These are phyloP conservation scores for Didymella glomerata DNA, from an alignment of 2,329 filamentous ascomycete genomes.

Conservation along the genomic window DNA sequence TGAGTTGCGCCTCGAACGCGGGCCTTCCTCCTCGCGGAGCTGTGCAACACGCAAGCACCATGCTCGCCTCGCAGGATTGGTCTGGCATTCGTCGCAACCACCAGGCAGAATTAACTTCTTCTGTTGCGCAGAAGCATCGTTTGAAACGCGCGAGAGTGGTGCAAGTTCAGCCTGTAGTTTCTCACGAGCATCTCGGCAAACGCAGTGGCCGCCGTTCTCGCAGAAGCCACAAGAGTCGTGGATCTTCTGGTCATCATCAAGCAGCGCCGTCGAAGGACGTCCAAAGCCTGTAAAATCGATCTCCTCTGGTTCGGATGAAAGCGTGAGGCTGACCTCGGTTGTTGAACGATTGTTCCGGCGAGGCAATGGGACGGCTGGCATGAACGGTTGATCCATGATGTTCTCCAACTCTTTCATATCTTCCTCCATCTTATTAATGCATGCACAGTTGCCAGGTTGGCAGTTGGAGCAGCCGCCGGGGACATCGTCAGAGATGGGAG, in stretches of 20 bases:
- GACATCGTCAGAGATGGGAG: slow-evolving; percentile 27
- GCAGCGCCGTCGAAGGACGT: slow-evolving; percentile 34
- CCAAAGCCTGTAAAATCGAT: slow-evolving; percentile 47
- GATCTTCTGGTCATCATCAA: slow-evolving; percentile 26
- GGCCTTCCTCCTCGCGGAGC: slow-evolving; percentile 29
- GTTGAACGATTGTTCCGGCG: slow-evolving; percentile 16
- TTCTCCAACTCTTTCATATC: slow-evolving; percentile 23
- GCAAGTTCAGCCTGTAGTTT: slow-evolving; percentile 26
- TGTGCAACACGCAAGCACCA: slow-evolving; percentile 49
- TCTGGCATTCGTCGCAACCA: slow-evolving; percentile 48
- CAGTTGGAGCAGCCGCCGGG: slow-evolving; percentile 40
- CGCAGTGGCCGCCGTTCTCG: slow-evolving; percentile 42
- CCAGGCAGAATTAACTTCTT: slow-evolving; percentile 32
- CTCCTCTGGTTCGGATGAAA: slow-evolving; percentile 33
- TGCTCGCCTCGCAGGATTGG: slow-evolving; percentile 45
- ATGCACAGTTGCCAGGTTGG: slow-evolving; percentile 44
- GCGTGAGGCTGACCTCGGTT: slow-evolving; percentile 14
- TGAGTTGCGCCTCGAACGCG: slow-evolving; percentile 16
- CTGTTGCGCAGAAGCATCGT: slow-evolving; percentile 15
- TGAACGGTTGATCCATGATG: slow-evolving; percentile 29
- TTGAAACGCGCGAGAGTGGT: slow-evolving; percentile 16
- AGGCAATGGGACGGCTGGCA: slow-evolving; percentile 33
- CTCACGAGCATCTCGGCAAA: slow-evolving; percentile 37
- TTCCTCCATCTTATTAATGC: slow-evolving; percentile 42
- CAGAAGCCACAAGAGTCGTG: slow-evolving; percentile 47